phyloP scores from a whole-genome alignment of 2,329 filamentous ascomycete species.

The Hypoxylon sp. region DNA sequence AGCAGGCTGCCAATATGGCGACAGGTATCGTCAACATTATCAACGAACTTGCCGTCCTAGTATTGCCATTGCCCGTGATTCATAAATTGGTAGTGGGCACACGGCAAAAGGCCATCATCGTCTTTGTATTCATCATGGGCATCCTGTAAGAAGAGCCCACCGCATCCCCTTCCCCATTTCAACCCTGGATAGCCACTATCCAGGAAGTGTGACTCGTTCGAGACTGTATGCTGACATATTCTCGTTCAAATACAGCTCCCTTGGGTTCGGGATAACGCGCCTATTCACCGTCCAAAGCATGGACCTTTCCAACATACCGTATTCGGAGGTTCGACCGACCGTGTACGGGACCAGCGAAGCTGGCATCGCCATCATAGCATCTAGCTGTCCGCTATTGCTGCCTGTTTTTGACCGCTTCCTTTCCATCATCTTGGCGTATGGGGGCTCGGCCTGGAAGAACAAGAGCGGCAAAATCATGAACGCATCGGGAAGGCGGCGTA shows the following conservation, averaged over 20 bases:
- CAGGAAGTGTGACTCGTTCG: neutral
- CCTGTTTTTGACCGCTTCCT: conserved; percentile 31
- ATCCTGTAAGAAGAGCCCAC: conserved; percentile 30
- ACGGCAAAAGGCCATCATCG: conserved; percentile 28
- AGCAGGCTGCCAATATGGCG: conserved; percentile 21
- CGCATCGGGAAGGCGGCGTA: conserved; percentile 12
- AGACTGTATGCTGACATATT: conserved; percentile 1
- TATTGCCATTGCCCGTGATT: conserved; percentile 31
- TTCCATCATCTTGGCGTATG: neutral
- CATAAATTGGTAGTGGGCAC: conserved; percentile 22
- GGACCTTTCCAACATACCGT: conserved; percentile 26
- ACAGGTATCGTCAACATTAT: conserved; percentile 30
- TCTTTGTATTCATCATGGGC: conserved; percentile 27
- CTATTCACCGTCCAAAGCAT: conserved; percentile 17
- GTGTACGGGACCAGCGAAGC: conserved; percentile 31
- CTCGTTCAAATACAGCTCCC: conserved; percentile 9
- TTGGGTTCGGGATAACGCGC: conserved; percentile 24
- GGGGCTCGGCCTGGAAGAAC: conserved; percentile 9
- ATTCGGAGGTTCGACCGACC: conserved; percentile 15
- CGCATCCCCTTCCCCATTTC: neutral
- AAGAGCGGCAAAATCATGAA: conserved; percentile 9
- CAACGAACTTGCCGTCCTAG: conserved; percentile 29
- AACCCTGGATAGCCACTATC: neutral
- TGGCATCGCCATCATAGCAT: conserved; percentile 36
- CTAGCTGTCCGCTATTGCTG: conserved; percentile 30